These are phyloP conservation scores for Tephrocybe sp. DNA, from an alignment of 768 basidiomycete genomes.

Conservation along the genomic window DNA sequence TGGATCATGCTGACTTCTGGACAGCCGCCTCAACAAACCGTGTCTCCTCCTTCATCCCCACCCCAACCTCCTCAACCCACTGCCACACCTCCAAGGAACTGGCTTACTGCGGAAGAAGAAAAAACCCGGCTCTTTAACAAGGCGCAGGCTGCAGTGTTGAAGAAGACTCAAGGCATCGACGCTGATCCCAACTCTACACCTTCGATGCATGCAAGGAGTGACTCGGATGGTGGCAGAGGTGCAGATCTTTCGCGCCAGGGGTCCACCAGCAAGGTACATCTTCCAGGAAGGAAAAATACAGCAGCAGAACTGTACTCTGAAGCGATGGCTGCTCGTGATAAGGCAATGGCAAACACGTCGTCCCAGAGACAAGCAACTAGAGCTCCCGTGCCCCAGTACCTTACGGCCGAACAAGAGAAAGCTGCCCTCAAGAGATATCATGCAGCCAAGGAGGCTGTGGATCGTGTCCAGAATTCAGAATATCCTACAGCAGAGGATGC, in stretches of 20 bases:
- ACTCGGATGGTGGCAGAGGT: slow-evolving; percentile 16
- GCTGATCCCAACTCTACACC: slow-evolving; percentile 15
- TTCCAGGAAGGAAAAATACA: slow-evolving; percentile 6
- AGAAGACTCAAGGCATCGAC: slow-evolving; percentile 47
- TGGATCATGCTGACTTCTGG: background rate
- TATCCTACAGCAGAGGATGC: slow-evolving; percentile 19
- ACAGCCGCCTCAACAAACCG: slow-evolving; percentile 22
- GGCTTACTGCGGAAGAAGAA: slow-evolving; percentile 75
- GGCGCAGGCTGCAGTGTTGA: slow-evolving; percentile 61
- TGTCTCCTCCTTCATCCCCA: slow-evolving; percentile 2
- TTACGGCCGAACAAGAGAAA: slow-evolving; percentile 73
- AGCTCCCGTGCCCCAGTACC: slow-evolving; percentile 41
- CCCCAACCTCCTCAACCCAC: slow-evolving; percentile 18
- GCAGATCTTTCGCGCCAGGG: slow-evolving; percentile 9
- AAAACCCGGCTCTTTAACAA: slow-evolving; percentile 67
- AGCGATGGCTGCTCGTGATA: slow-evolving; percentile 28
- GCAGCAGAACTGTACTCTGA: slow-evolving; percentile 21
- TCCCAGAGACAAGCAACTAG: slow-evolving; percentile 15
- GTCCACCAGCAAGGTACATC: slow-evolving; percentile 14
- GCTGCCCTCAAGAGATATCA: slow-evolving; percentile 64
- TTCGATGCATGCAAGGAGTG: slow-evolving; percentile 22
- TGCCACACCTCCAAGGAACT: slow-evolving; percentile 25
- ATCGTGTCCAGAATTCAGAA: slow-evolving; percentile 45
- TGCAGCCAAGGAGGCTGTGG: slow-evolving; percentile 70
- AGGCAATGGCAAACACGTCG: slow-evolving; percentile 14